Percentiles rank a stretch among this genome's conserved stretches.
Conservation (phyloP, 2,329 filamentous ascomycete species). For the Fusarium tjaetaba region DNA sequence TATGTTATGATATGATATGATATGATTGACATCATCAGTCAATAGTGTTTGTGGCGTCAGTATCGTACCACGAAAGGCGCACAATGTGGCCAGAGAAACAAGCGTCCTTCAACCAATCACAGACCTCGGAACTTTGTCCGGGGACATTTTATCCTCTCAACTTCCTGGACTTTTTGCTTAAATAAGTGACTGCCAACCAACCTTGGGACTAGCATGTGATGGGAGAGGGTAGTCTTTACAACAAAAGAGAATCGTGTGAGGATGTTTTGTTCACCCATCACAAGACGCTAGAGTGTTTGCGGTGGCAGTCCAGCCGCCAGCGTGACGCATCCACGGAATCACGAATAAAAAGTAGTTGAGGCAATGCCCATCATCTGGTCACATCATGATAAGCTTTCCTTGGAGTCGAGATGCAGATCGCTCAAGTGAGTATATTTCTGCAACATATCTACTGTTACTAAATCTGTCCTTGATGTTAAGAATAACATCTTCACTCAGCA, state of each 20-base stretch:
- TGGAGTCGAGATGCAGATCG: background rate
- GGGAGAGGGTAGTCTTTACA: background rate
- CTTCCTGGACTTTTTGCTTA: too few relatives aligned
- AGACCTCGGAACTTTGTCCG: background rate
- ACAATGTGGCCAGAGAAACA: background rate
- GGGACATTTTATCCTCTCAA: background rate
- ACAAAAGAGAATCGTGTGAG: background rate
- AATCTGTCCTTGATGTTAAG: accelerated
- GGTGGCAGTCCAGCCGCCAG: background rate
- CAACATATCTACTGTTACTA: background rate
- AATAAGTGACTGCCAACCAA: too few relatives aligned
- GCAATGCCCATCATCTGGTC: background rate
- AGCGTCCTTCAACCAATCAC: background rate
- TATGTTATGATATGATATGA: background rate
- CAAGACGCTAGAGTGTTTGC: background rate
- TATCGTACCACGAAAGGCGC: background rate
- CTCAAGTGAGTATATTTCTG: background rate
- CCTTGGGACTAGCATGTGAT: too few relatives aligned
- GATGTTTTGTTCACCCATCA: background rate
- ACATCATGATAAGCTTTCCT: background rate
- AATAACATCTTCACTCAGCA: background rate
- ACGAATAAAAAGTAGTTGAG: background rate
- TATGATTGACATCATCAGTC: background rate
- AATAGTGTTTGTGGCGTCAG: background rate
- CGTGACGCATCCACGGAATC: background rate